Evolutionary conservation across 2,329 filamentous ascomycete species (phyloP), one percentile per base, ranked within the genome.

Genomic region (Rachicladosporium sp.): DNA sequence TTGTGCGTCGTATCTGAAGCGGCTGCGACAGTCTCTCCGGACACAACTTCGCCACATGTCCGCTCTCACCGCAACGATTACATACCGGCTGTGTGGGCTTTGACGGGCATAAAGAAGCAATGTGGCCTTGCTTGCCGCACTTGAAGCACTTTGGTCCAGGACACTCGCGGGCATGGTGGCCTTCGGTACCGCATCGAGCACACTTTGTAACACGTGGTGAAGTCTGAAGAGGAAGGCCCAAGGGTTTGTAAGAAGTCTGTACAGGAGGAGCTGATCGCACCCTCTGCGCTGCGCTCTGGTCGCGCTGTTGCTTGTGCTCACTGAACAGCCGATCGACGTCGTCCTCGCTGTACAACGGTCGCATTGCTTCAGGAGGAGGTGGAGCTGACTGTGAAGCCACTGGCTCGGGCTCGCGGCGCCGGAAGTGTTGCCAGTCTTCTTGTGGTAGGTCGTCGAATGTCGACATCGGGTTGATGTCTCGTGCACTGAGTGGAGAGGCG

Each of bases 341-440:
- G 30, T 48, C 47, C 27, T 36, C 12, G 9, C 23, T 27, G 23
- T 35, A n/a, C 4, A 11, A 6, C 8, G 12, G 19, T 21, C 38
- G 30, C n/a, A 33, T 10, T 8, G 41, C 36, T 34, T 35, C 15
- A 6, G 33, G 7, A 8, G 33, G 30, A 10, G 37, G 21, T 10
- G 34, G 30, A 2, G 30, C 23, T 12, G 36, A 35, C 7, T 27
- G 23, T 27, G 23, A 6, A 6, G 23, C 23, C 1, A n/a, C 35
- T 19, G 42, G 36, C 40, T 43, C 41, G 3, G 39, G 23, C 10
- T 40, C 29, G 9, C 42, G 42, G 6, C 44, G 43, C 32, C 48
- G 44, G 10, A 55, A 37, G 35, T 55, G 52, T 35, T 51, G 46
- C 53, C 53, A 55, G 27, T 48, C 43, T 11, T 41, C 39, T 19